Conservation (phyloP, 306 rosid genomes). For the Dicorynia guianensis region DNA sequence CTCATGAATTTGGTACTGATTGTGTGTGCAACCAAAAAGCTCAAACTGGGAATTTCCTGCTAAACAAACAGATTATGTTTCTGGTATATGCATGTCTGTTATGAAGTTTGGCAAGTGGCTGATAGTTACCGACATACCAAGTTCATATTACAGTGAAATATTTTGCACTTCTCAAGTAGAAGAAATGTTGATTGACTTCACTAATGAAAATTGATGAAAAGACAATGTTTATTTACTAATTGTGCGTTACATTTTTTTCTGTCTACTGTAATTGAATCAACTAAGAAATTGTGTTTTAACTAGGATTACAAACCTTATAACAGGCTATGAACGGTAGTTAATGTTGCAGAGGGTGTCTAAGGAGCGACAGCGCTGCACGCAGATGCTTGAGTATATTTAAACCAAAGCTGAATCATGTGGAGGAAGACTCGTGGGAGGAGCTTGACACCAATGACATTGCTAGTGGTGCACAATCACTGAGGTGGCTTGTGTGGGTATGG, state of each 20-base stretch:
- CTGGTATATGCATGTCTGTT: neutral
- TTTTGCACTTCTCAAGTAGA: neutral
- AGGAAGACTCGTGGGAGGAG: constrained; percentile 97
- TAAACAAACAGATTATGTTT: neutral
- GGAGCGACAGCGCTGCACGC: constrained; percentile 75
- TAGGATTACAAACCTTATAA: constrained; percentile 63
- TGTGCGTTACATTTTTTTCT: neutral
- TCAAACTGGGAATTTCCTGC: neutral
- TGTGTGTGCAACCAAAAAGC: neutral
- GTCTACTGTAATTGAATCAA: constrained; percentile 19
- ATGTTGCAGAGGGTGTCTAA: constrained; percentile 92
- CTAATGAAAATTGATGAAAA: constrained; percentile 1
- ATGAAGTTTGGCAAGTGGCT: neutral
- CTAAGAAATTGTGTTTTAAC: constrained; percentile 46
- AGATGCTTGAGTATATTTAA: constrained; percentile 82
- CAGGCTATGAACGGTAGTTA: constrained; percentile 70
- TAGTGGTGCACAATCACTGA: constrained; percentile 72
- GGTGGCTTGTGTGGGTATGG: constrained; percentile 94
- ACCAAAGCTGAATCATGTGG: constrained; percentile 72
- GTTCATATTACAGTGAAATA: neutral
- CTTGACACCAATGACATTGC: constrained; percentile 70
- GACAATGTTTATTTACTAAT: neutral
- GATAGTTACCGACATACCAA: neutral
- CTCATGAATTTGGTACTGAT: neutral
- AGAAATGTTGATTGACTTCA: neutral